Evolutionary conservation across 768 basidiomycete genomes (phyloP).

Genomic region (Rhizopogon roseolus): DNA sequence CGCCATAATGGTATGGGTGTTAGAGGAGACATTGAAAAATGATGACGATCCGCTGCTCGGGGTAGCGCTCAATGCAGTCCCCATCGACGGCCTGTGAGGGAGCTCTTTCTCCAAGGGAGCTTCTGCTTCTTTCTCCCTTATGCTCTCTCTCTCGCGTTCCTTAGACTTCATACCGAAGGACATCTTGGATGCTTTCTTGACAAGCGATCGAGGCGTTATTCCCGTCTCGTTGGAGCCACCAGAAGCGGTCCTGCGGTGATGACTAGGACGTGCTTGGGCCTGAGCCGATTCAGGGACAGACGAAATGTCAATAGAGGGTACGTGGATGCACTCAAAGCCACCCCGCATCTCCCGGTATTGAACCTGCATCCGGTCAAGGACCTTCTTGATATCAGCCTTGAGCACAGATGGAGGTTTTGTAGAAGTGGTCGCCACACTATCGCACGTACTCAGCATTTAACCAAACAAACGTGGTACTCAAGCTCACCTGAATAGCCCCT

Average conservation of each 20-base stretch:
- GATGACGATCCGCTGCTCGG: slow-evolving; percentile 78
- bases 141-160: slow-evolving; percentile 40
- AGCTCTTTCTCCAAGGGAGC: slow-evolving; percentile 40
- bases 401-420: slow-evolving; percentile 80
- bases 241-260: slow-evolving; percentile 41
- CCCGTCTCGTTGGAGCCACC: slow-evolving; percentile 49
- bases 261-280: slow-evolving; percentile 19
- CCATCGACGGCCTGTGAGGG: slow-evolving; percentile 37
- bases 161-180: slow-evolving; percentile 68
- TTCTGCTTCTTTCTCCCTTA: slow-evolving; percentile 39
- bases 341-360: slow-evolving; percentile 87
- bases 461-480: slow-evolving; percentile 1
- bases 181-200: slow-evolving; percentile 73
- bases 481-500: slow-evolving; percentile 87
- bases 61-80: slow-evolving; percentile 53
- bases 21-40: slow-evolving; percentile 77
- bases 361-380: slow-evolving; percentile 92
- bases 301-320: slow-evolving; percentile 88
- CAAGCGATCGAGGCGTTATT: slow-evolving; percentile 48
- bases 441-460: slow-evolving; percentile 1
- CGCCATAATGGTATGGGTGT: slow-evolving; percentile 36
- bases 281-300: slow-evolving; percentile 51
- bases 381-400: slow-evolving; percentile 79
- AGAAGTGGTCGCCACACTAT: slow-evolving; percentile 90
- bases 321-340: slow-evolving; percentile 95